Base-by-base conservation (phyloP, 345 rosid genomes). In the Isatis tinctoria region DNA sequence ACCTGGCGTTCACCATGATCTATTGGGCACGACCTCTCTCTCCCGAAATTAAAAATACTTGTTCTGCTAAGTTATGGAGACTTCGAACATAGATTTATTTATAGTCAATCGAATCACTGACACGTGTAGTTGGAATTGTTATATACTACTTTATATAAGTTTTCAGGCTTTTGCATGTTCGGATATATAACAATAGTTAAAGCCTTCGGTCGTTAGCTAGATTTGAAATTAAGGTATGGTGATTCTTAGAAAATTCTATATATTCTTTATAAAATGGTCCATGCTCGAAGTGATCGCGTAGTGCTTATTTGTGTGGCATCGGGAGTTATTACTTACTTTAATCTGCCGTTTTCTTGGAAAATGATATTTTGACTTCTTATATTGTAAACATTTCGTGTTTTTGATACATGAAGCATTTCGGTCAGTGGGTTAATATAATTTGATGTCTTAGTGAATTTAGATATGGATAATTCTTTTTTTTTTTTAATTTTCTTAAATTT, bases 1-100 rank as follows among this genome's bases (percentile, higher is more conserved):
- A 10, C 35, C 61, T 32, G 61, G 40, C 24, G 33, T 30, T 70
- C 33, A 70, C 74, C 59, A 59, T 70, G 37, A 59, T 70, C 36
- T 33, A 58, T 37, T 70, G 11, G 8, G 75, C 75, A 72, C 61
- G 75, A 61, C 39, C 61, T 61, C 41, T 27, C 14, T 14, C 18
- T 36, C 18, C 56, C 18, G 1, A 37, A 39, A 22, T 13, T 28
- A 13, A 14, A 45, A 60, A 14, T 3, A 9, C 48, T 60, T 36
- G 0, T 13, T 69, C 20, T 32, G 10, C 47, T 33, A 30, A 70
- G 65, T 43, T 48, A 48, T 49, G 75, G 75, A 58, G 57, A 45
- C 67, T 36, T 24, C 12, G 47, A 47, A 33, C 26, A 13, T 57
- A 58, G 57, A 49, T 66, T 66, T 66, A 49, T 66, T 66, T 66